Conservation (phyloP, 2,329 filamentous ascomycete species). For the Talaromyces amestolkiae region DNA sequence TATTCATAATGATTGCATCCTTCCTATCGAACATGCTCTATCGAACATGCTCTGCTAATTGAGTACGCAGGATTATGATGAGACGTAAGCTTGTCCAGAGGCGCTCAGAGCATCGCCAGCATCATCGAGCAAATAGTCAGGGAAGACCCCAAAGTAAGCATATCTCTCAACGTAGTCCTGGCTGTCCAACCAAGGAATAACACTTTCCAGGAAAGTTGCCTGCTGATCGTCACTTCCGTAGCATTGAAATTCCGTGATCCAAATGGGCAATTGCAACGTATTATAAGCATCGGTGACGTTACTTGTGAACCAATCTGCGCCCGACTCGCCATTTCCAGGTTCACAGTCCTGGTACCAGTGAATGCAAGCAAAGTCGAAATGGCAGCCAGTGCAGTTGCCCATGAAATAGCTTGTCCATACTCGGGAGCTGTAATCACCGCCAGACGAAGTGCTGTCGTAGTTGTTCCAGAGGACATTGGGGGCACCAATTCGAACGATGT, state of each 20-base stretch:
- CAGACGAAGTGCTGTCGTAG: constrained; percentile 18
- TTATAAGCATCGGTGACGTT: constrained; percentile 26
- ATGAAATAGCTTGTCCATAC: constrained; percentile 31
- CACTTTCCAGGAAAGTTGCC: constrained; percentile 17
- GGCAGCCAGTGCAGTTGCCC: constrained; percentile 28
- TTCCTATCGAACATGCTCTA: background rate
- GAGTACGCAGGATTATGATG: background rate
- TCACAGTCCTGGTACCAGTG: constrained; percentile 34
- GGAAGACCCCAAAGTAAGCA: constrained; percentile 22
- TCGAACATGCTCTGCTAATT: background rate
- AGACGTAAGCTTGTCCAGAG: background rate
- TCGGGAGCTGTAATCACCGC: constrained; percentile 23
- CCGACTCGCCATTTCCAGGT: constrained; percentile 21
- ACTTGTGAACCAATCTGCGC: constrained; percentile 31
- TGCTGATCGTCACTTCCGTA: background rate
- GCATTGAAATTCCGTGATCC: constrained; percentile 20
- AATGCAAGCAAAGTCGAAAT: constrained; percentile 35
- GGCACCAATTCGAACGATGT: background rate
- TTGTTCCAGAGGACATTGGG: constrained; percentile 22
- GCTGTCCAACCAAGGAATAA: constrained; percentile 23
- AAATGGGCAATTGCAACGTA: constrained; percentile 19
- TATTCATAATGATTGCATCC: background rate
- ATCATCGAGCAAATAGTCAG: constrained; percentile 18
- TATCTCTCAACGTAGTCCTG: constrained; percentile 22
- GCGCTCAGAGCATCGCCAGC: constrained; percentile 17